Evolutionary conservation across 177 flowering plant species (phyloP), one percentile per base, ranked within the genome.

Genomic region (Vitis hybrid): DNA sequence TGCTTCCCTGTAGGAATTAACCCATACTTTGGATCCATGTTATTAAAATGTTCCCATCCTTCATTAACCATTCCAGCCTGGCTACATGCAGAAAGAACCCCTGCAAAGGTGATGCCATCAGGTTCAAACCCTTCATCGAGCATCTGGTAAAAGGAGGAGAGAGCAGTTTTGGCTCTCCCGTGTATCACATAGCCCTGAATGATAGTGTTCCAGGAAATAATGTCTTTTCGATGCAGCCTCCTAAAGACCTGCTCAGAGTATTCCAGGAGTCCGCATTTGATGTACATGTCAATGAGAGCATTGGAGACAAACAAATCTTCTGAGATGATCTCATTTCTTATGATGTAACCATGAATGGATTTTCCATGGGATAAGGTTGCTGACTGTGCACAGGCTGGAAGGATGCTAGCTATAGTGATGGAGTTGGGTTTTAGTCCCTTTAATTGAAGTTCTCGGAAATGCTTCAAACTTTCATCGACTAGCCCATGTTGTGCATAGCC

Each of bases 151-250:
- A 76, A 79, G 13, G 70, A 54, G 48, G 46, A 17, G 18, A 76
- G 77, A 50, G 82, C 74, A 46, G 64, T 62, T 15, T 57, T 14
- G 18, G 72, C 73, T 17, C 61, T 65, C 13, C 82, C 80, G 49
- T 79, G 74, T 64, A 73, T 41, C n/a, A 65, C 70, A 49, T 46
- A 51, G 35, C 80, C 77, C 50, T 73, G 75, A 60, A 79, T 76
- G 73, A 73, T 73, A 49, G 68, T 79, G 61, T 79, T 79, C 79
- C 80, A 79, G 10, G 82, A 73, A 32, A 76, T 63, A 30, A 74
- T 30, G 17, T 79, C 82, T 30, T 63, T 77, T 49, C 60, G 35
- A 48, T 46, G 60, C 46, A 68, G 50, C 30, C 48, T 67, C 30
- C 68, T 59, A 54, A 79, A 79, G 54, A 79, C 55, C 14, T 21